Percentiles rank a stretch among this genome's conserved stretches.
Conservation (phyloP, 345 rosid species). For the Cardamine resedifolia region DNA sequence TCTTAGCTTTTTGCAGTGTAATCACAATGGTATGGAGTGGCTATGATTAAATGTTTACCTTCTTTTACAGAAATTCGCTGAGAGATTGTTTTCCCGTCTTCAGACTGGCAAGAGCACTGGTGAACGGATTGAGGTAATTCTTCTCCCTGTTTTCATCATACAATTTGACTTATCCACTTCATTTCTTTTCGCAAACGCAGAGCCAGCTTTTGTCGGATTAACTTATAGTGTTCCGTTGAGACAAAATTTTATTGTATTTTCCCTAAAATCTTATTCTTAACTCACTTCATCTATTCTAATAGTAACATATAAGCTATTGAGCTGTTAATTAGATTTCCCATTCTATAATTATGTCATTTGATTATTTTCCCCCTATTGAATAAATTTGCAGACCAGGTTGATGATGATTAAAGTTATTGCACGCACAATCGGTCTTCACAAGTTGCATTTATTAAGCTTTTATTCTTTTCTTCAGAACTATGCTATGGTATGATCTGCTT, state of each 20-base stretch:
- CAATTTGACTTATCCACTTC: background rate
- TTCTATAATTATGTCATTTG: background rate
- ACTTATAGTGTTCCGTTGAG: background rate
- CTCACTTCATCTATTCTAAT: background rate
- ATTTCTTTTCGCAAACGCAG: background rate
- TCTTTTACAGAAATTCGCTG: constrained; percentile 72
- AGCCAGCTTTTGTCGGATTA: background rate
- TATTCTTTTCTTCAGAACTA: constrained; percentile 82
- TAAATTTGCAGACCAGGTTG: constrained; percentile 74
- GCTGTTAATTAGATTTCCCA: background rate
- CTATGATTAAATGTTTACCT: constrained; percentile 9
- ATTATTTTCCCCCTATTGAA: background rate
- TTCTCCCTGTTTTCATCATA: constrained; percentile 6
- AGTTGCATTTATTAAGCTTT: constrained; percentile 66
- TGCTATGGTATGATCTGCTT: constrained; percentile 59
- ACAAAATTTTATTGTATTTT: background rate
- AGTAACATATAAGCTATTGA: background rate
- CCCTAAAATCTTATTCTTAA: background rate
- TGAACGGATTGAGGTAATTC: constrained; percentile 80
- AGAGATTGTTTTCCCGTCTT: constrained; percentile 82
- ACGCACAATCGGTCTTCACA: constrained; percentile 89
- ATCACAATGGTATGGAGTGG: background rate
- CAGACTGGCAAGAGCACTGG: constrained; percentile 57
- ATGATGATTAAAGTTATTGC: constrained; percentile 92
- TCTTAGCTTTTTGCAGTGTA: constrained; percentile 14